These are phyloP conservation scores for Aphanomyces astaci DNA, from an alignment of 352 stramenopile species.

Conservation along the genomic window DNA sequence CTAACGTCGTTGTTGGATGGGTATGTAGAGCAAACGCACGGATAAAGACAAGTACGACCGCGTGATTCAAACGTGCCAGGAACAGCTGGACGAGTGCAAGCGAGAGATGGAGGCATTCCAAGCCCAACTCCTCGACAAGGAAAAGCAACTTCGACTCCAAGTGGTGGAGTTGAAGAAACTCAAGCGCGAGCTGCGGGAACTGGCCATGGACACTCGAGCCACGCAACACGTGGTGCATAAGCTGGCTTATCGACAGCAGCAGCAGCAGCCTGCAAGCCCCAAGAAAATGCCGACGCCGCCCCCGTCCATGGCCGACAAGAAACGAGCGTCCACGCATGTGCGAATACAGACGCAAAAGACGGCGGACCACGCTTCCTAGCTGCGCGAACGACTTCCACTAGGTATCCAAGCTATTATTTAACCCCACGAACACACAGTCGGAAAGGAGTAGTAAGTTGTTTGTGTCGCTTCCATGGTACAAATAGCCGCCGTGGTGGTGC, in stretches of 20 bases:
- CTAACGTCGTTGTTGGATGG: neutral
- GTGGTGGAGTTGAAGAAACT: slow-evolving; percentile 70
- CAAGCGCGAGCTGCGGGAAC: slow-evolving; percentile 53
- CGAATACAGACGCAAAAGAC: neutral
- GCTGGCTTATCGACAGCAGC: neutral
- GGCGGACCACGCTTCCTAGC: too few relatives aligned
- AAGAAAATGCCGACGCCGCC: slow-evolving; percentile 14
- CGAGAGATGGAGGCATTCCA: slow-evolving; percentile 44
- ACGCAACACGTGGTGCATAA: slow-evolving; percentile 34
- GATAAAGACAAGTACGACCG: slow-evolving; percentile 50
- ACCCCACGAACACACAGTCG: too few relatives aligned
- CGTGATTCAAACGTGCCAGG: slow-evolving; percentile 33
- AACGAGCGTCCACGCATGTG: neutral
- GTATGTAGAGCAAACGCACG: slow-evolving; percentile 27
- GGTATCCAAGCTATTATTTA: too few relatives aligned
- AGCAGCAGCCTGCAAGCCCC: neutral
- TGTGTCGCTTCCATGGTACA: too few relatives aligned
- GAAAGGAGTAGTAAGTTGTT: too few relatives aligned
- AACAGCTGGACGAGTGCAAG: slow-evolving; percentile 40
- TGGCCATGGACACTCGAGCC: slow-evolving; percentile 39
- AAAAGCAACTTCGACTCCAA: slow-evolving; percentile 50
- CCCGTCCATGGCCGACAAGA: neutral
- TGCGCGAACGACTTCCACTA: too few relatives aligned
- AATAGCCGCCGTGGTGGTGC: too few relatives aligned
- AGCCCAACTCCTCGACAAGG: slow-evolving; percentile 41